Evolutionary conservation across 169 alveolate species (phyloP).

Genomic region (Plasmodium vinckei): DNA sequence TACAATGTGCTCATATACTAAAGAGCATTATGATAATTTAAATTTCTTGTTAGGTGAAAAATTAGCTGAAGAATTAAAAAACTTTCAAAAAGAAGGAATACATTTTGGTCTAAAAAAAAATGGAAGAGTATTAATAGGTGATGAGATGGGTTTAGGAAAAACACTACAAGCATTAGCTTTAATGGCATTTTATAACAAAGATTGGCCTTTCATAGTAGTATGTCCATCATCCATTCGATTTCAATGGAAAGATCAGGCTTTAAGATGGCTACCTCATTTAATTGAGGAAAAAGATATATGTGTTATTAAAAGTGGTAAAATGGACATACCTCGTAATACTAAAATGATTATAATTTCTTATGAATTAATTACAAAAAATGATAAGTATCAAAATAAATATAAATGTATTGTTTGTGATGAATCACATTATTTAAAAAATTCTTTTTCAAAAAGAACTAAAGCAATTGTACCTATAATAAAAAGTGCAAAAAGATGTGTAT

Average conservation of each 20-base stretch:
- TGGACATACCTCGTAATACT: slow-evolving; percentile 17
- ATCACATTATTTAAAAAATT: slow-evolving; percentile 96
- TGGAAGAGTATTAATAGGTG: slow-evolving; percentile 97
- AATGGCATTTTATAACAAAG: slow-evolving; percentile 91
- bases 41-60: slow-evolving; percentile 78
- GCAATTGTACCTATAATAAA: slow-evolving; percentile 92
- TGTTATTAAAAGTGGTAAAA: slow-evolving; percentile 81
- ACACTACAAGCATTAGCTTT: slow-evolving; percentile 96
- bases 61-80: slow-evolving; percentile 83
- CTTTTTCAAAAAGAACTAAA: slow-evolving; percentile 92
- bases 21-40: slow-evolving; percentile 62
- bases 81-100: slow-evolving; percentile 96
- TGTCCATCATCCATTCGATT: slow-evolving; percentile 95
- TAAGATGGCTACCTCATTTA: slow-evolving; percentile 92
- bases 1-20: slow-evolving; percentile 75
- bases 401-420: slow-evolving; percentile 94
- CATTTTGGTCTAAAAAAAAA: slow-evolving; percentile 91
- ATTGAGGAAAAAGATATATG: slow-evolving; percentile 80
- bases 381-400: slow-evolving; percentile 76
- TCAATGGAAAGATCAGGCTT: slow-evolving; percentile 95
- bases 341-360: slow-evolving; percentile 86
- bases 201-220: slow-evolving; percentile 97
- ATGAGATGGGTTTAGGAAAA: slow-evolving; percentile 99
- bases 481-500: slow-evolving; percentile 90
- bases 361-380: slow-evolving; percentile 84